Percentiles rank a stretch among this genome's conserved stretches.
phyloP scores from a whole-genome alignment of 176 grass and related monocot species.

The Oryza australiensis region DNA sequence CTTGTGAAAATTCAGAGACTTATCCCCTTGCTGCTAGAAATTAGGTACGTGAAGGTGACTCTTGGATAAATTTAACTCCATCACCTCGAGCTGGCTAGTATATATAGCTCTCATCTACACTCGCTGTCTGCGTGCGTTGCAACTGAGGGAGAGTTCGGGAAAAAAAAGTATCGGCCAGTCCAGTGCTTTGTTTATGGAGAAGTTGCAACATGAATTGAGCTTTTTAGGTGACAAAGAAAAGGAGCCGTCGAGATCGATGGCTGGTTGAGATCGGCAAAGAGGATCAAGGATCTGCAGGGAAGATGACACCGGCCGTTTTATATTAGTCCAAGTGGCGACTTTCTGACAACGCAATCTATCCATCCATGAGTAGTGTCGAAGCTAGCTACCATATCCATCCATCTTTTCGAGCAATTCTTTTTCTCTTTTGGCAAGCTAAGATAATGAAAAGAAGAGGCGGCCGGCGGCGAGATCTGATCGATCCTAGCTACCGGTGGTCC shows the following conservation, averaged over 20 bases:
- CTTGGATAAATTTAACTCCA: neutral
- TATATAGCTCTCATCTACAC: neutral
- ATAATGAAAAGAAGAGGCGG: neutral
- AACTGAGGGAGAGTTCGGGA: neutral
- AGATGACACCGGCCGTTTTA: slow-evolving; percentile 37
- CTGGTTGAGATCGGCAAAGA: slow-evolving; percentile 32
- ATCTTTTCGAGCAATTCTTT: neutral
- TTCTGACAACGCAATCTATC: slow-evolving; percentile 29
- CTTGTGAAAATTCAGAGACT: slow-evolving; percentile 2
- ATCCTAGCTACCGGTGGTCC: neutral
- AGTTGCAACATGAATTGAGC: neutral
- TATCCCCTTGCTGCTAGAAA: slow-evolving; percentile 29
- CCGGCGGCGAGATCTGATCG: neutral
- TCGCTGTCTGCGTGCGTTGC: neutral
- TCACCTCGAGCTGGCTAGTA: neutral
- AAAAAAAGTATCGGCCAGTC: neutral
- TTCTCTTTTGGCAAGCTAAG: neutral
- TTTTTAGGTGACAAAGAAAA: slow-evolving; percentile 29
- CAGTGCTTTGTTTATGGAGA: neutral
- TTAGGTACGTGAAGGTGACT: slow-evolving; percentile 46
- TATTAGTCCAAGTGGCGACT: slow-evolving; percentile 27
- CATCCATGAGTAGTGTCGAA: slow-evolving; percentile 5
- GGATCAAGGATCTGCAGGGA: slow-evolving; percentile 33
- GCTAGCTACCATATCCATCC: slow-evolving; percentile 3
- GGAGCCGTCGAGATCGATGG: neutral